Evolutionary conservation across 495 filamentous ascomycete species (phyloP).

Genomic region (Neurospora hispaniola): DNA sequence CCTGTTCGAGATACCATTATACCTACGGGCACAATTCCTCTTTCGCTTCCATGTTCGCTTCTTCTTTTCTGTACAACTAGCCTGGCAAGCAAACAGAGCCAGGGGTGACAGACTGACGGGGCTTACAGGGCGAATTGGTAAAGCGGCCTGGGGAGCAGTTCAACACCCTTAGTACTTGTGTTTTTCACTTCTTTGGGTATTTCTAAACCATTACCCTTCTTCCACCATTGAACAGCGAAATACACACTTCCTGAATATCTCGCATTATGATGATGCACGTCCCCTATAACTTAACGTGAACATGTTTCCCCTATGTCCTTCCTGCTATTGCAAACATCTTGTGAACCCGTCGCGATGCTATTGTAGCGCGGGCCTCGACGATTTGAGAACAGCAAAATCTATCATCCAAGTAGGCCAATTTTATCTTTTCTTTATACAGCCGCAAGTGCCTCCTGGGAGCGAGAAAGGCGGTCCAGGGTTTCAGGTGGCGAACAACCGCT

Average conservation of each 20-base stretch:
- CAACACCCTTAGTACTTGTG: not conserved
- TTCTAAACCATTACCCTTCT: not conserved
- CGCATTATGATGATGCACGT: not conserved
- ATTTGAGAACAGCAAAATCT: not conserved
- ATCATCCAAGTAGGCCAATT: not conserved
- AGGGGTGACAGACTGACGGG: not conserved
- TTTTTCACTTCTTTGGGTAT: not conserved
- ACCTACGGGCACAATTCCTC: constrained; percentile 9
- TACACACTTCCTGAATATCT: not conserved
- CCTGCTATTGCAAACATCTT: not conserved
- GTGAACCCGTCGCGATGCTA: not conserved
- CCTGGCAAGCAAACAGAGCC: not conserved
- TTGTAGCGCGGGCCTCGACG: not conserved
- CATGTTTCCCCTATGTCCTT: not conserved
- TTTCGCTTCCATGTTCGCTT: not conserved
- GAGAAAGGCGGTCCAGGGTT: not conserved
- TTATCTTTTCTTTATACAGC: not conserved
- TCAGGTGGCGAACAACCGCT: not conserved
- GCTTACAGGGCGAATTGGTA: not conserved
- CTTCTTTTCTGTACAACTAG: not conserved
- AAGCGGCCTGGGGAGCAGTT: not conserved
- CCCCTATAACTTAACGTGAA: not conserved
- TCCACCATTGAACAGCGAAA: not conserved
- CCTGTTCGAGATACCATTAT: constrained; percentile 19
- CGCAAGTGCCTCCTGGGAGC: not conserved